Conservation (phyloP, 2,329 filamentous ascomycete genomes). For the Diplodia seriata region DNA sequence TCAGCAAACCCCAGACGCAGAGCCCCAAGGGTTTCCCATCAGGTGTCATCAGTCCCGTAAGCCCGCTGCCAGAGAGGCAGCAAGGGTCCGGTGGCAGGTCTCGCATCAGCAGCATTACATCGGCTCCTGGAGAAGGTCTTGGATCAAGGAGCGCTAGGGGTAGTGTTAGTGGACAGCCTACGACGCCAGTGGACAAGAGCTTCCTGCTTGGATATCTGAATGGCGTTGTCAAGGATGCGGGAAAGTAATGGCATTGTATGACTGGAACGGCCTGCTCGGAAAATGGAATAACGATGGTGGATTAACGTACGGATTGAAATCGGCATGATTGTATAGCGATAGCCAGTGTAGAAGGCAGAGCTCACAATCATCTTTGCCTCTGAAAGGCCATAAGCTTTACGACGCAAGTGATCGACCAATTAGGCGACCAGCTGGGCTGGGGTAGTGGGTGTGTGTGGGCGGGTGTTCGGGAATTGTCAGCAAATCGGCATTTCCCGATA, state of each 20-base stretch:
- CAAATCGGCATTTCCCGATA: slow-evolving; percentile 29
- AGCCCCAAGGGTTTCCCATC: slow-evolving; percentile 41
- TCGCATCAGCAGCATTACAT: slow-evolving; percentile 45
- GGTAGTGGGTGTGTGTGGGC: too few species aligned
- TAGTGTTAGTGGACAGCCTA: slow-evolving; percentile 35
- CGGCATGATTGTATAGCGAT: slow-evolving; percentile 14
- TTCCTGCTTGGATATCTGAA: slow-evolving; percentile 80
- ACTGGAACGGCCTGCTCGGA: neutral
- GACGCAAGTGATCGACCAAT: slow-evolving; percentile 3
- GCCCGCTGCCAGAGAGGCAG: slow-evolving; percentile 44
- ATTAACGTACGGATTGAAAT: neutral
- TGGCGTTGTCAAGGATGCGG: slow-evolving; percentile 54
- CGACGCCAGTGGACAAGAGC: slow-evolving; percentile 69
- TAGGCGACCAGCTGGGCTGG: neutral
- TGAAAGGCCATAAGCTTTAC: neutral
- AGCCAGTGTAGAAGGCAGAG: slow-evolving; percentile 4
- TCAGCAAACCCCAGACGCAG: slow-evolving; percentile 40
- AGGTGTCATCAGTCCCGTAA: slow-evolving; percentile 49
- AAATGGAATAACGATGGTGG: neutral
- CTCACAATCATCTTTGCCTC: neutral
- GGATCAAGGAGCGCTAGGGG: slow-evolving; percentile 2
- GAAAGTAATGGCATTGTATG: slow-evolving; percentile 14
- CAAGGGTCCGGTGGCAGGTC: slow-evolving; percentile 38
- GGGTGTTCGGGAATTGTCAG: slow-evolving; percentile 14
- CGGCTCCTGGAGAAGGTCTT: slow-evolving; percentile 25